A percentile compares a stretch with the other conserved stretches of the same genome.
Evolutionary conservation across 2,329 filamentous ascomycete genomes (phyloP).

Genomic region (Calonectria pteridis): DNA sequence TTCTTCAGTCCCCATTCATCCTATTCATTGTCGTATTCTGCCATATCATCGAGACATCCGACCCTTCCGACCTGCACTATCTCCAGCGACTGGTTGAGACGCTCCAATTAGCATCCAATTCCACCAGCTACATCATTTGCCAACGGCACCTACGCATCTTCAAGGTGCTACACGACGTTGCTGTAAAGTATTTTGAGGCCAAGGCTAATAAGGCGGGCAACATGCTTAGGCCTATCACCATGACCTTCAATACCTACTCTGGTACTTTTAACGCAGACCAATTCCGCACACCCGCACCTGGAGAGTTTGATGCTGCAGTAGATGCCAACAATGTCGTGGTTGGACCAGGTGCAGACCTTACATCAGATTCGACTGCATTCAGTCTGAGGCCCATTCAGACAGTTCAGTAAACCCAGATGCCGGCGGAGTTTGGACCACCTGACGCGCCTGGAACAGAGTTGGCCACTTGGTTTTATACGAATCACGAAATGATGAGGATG

Average conservation of each 20-base stretch:
- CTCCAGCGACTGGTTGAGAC: constrained; percentile 30
- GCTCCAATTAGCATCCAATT: constrained; percentile 19
- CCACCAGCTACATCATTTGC: constrained; percentile 15
- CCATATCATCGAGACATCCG: constrained; percentile 51
- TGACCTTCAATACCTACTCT: neutral
- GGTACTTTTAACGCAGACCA: neutral
- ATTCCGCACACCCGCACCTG: neutral
- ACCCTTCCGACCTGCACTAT: constrained; percentile 55
- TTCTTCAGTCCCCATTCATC: constrained; percentile 39
- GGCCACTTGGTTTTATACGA: constrained; percentile 21
- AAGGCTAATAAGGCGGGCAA: constrained; percentile 20
- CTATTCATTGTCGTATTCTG: constrained; percentile 46
- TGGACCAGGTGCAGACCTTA: neutral
- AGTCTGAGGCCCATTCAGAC: neutral
- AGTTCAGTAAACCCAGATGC: neutral
- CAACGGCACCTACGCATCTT: constrained; percentile 38
- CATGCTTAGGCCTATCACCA: neutral
- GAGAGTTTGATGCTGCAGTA: neutral
- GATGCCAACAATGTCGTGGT: neutral
- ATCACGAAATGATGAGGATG: constrained; percentile 25
- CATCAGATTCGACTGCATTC: neutral
- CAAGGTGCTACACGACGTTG: constrained; percentile 39
- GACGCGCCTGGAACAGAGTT: neutral
- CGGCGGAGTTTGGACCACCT: neutral
- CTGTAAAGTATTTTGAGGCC: constrained; percentile 37